phyloP scores from a whole-genome alignment of 2,329 filamentous ascomycete species.

The Gnomoniopsis sp. region DNA sequence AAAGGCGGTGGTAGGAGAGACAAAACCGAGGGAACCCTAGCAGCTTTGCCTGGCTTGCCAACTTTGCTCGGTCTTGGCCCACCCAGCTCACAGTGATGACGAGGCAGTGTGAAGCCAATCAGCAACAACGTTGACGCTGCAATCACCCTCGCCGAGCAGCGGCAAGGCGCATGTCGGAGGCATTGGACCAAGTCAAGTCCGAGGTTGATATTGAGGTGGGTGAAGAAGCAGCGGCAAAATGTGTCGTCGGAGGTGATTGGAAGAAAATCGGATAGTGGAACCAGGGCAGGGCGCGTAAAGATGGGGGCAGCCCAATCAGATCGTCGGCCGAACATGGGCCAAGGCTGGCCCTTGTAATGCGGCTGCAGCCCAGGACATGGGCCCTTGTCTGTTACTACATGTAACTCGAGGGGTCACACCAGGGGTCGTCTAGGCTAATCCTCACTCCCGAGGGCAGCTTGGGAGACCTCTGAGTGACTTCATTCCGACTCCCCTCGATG shows the following conservation, averaged over 20 bases:
- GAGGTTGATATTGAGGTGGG: conserved; percentile 7
- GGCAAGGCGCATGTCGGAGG: conserved; percentile 8
- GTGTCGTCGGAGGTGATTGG: conserved; percentile 15
- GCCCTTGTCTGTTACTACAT: conserved; percentile 5
- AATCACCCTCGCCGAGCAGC: conserved; percentile 10
- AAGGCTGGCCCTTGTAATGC: conserved; percentile 3
- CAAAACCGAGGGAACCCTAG: neutral
- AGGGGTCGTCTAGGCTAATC: conserved; percentile 1
- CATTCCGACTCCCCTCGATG: neutral
- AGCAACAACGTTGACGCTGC: conserved; percentile 1
- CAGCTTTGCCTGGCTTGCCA: neutral
- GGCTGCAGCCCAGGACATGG: conserved; percentile 13
- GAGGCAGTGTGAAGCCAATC: conserved; percentile 5
- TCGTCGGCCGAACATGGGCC: conserved; percentile 1
- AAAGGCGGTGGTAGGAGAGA: neutral
- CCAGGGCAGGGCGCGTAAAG: conserved; percentile 17
- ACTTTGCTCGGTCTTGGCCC: neutral
- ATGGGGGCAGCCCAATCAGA: conserved; percentile 15
- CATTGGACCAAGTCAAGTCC: conserved; percentile 11
- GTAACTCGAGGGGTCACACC: conserved; percentile 5
- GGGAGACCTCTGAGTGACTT: neutral
- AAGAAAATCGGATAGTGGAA: conserved; percentile 11
- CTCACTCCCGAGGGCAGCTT: neutral
- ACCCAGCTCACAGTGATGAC: neutral
- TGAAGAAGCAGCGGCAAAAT: conserved; percentile 8